Conservation (phyloP, 2,329 filamentous ascomycete species). For the Tolypocladium ovalisporum region DNA sequence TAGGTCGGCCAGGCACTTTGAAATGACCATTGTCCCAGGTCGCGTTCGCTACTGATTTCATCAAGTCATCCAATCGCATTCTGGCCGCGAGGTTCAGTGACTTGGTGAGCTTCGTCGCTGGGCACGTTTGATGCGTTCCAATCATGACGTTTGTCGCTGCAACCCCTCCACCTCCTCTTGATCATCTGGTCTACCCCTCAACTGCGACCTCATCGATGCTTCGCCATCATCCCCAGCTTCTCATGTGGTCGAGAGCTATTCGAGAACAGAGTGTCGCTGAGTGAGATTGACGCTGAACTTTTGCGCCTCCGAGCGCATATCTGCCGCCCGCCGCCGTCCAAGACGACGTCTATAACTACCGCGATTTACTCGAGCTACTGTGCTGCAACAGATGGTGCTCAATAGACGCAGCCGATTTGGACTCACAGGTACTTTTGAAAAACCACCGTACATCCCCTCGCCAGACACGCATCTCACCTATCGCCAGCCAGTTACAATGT, state of each 20-base stretch:
- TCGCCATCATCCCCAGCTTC: neutral
- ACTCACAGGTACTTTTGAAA: neutral
- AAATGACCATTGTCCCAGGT: too few species aligned
- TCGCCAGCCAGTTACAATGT: neutral
- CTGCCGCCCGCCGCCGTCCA: neutral
- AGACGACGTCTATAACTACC: neutral
- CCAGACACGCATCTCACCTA: neutral
- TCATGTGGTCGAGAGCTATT: neutral
- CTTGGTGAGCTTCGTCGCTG: neutral
- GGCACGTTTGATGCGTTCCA: neutral
- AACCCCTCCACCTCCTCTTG: neutral
- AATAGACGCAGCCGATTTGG: neutral
- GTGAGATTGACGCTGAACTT: neutral
- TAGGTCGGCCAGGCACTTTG: too few species aligned
- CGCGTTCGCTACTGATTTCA: too few species aligned
- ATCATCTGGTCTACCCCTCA: neutral
- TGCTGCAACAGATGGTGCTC: neutral
- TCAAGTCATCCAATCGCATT: neutral
- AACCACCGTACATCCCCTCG: neutral
- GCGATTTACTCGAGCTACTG: neutral
- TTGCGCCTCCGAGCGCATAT: neutral
- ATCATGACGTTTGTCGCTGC: neutral
- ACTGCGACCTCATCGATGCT: neutral
- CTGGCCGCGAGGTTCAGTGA: neutral
- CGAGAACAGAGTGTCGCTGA: neutral